Evolutionary conservation across 106 monocot genomes (phyloP).

Genomic region (Acorus gramineus): DNA sequence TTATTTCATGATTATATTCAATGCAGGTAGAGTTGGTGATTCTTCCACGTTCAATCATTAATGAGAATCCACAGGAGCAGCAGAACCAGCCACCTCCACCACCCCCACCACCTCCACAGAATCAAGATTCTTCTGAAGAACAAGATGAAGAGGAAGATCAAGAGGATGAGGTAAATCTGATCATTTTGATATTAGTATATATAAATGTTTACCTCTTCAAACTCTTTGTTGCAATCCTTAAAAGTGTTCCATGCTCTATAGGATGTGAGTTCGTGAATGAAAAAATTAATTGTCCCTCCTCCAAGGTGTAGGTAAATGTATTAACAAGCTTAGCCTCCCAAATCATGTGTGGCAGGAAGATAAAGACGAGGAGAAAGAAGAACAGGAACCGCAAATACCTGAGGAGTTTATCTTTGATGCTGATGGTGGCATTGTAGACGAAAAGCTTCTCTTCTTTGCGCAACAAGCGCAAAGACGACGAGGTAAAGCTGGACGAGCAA

Average conservation of each 20-base stretch:
- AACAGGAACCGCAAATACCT: slow-evolving; percentile 84
- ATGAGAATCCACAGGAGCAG: slow-evolving; percentile 75
- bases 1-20: background rate
- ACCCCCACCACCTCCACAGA: slow-evolving; percentile 82
- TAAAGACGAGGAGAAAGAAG: slow-evolving; percentile 65
- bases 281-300: no score
- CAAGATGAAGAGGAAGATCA: slow-evolving; percentile 81
- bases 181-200: background rate
- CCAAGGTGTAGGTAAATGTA: no score
- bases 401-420: slow-evolving; percentile 99
- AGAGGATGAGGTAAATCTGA: slow-evolving; percentile 26
- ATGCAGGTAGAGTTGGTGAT: slow-evolving; percentile 96
- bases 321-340: no score
- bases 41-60: slow-evolving; percentile 75
- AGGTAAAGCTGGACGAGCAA: slow-evolving; percentile 94
- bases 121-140: slow-evolving; percentile 67
- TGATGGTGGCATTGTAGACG: slow-evolving; percentile 91
- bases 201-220: background rate
- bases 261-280: background rate
- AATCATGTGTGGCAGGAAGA: slow-evolving; percentile 31
- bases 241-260: background rate
- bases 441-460: slow-evolving; percentile 92
- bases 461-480: slow-evolving; percentile 85
- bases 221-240: background rate
- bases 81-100: slow-evolving; percentile 87